Conservation (phyloP, 306 rosid genomes). For the Argentina anserina region DNA sequence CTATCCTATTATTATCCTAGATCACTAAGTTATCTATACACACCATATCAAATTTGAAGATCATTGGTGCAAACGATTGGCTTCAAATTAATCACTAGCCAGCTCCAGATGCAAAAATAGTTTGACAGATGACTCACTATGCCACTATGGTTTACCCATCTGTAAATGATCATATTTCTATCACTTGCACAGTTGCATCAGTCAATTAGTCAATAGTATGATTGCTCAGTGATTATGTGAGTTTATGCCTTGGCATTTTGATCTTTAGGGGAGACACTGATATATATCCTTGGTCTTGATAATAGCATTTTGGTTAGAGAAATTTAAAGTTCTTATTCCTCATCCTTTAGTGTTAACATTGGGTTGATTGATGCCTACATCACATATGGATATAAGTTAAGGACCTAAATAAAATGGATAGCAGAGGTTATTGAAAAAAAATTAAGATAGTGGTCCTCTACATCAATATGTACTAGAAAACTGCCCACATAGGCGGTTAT, state of each 20-base stretch:
- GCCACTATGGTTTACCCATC: not conserved
- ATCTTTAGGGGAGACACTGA: not conserved
- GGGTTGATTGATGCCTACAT: not conserved
- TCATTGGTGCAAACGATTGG: not conserved
- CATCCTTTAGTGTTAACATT: not conserved
- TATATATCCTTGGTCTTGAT: not conserved
- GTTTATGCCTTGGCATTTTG: not conserved
- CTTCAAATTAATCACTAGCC: not conserved
- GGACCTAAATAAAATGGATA: not conserved
- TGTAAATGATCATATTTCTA: not conserved
- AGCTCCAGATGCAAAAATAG: not conserved
- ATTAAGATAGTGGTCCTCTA: not conserved
- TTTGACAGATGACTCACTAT: not conserved
- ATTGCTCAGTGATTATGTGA: not conserved
- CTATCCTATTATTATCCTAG: not conserved
- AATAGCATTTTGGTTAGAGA: not conserved
- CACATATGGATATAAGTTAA: not conserved
- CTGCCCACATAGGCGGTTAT: too few relatives aligned
- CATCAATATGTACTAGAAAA: not conserved
- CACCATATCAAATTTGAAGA: not conserved
- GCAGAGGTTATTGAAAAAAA: not conserved
- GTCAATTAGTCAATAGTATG: too few relatives aligned
- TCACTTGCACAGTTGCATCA: constrained; percentile 7
- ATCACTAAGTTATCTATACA: not conserved
- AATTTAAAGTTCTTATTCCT: not conserved